Percentiles rank a stretch among this genome's conserved stretches.
phyloP scores from a whole-genome alignment of 805 yeast species.

The Wickerhamiella brachini region DNA sequence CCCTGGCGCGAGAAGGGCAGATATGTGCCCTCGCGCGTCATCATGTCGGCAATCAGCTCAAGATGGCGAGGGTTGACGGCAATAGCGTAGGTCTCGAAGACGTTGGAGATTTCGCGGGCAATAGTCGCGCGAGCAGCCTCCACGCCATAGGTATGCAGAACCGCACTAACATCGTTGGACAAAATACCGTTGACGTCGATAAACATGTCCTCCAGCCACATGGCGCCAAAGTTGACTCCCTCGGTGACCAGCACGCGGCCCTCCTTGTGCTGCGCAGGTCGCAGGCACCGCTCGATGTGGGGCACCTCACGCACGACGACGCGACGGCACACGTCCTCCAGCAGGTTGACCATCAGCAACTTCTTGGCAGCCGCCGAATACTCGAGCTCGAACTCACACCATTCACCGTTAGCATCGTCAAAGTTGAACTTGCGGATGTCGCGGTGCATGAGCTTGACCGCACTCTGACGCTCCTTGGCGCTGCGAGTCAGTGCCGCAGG shows the following conservation, averaged over 20 bases:
- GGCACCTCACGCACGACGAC: conserved; percentile 90
- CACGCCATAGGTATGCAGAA: conserved; percentile 84
- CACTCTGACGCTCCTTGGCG: conserved; percentile 77
- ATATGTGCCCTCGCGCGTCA: conserved; percentile 97
- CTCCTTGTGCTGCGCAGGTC: conserved; percentile 58
- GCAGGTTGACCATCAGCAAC: conserved; percentile 90
- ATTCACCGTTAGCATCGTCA: conserved; percentile 75
- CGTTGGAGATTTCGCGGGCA: conserved; percentile 89
- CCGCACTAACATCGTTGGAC: conserved; percentile 88
- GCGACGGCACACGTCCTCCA: conserved; percentile 79
- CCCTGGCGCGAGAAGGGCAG: conserved; percentile 97
- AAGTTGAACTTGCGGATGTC: conserved; percentile 71
- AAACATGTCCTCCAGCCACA: conserved; percentile 97
- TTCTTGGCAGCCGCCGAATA: conserved; percentile 79
- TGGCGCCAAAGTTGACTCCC: conserved; percentile 93
- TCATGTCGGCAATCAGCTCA: conserved; percentile 94
- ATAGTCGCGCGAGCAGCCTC: conserved; percentile 98
- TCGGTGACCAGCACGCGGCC: conserved; percentile 79
- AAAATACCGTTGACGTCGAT: conserved; percentile 78
- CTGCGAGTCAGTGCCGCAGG: conserved; percentile 33
- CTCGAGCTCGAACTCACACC: conserved; percentile 86
- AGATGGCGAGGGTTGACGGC: conserved; percentile 85
- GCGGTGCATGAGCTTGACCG: conserved; percentile 58
- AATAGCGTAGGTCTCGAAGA: conserved; percentile 92
- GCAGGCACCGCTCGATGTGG: conserved; percentile 82